phyloP scores from a whole-genome alignment of 2,329 filamentous ascomycete genomes.

The Monosporascus sp. region DNA sequence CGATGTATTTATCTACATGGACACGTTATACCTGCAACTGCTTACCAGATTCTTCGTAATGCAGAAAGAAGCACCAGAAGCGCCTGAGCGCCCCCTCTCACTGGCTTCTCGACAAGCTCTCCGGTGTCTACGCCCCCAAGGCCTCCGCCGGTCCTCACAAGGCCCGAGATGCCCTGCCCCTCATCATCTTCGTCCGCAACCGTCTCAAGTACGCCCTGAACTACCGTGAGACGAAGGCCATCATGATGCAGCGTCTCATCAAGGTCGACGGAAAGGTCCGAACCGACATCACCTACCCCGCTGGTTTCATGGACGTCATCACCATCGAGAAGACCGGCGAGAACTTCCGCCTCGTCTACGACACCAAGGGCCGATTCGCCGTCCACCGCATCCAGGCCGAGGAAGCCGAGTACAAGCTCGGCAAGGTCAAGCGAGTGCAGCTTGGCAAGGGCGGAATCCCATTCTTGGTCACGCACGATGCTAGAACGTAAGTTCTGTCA shows the following conservation, averaged over 20 bases:
- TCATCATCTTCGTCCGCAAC: slow-evolving; percentile 96
- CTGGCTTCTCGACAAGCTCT: slow-evolving; percentile 99
- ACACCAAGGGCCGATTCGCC: slow-evolving; percentile 99
- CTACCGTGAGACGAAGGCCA: slow-evolving; percentile 92
- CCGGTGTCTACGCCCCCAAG: slow-evolving; percentile 74
- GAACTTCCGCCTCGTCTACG: slow-evolving; percentile 99
- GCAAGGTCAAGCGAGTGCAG: slow-evolving; percentile 99
- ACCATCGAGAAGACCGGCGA: slow-evolving; percentile 99
- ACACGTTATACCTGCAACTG: slow-evolving; percentile 1
- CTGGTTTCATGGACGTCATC: slow-evolving; percentile 99
- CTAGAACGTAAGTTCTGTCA: slow-evolving; percentile 98
- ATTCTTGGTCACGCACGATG: slow-evolving; percentile 99
- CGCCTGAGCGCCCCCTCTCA: slow-evolving; percentile 97
- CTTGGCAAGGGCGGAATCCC: slow-evolving; percentile 99
- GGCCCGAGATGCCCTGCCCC: slow-evolving; percentile 95
- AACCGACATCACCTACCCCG: slow-evolving; percentile 95
- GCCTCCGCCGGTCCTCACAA: slow-evolving; percentile 91
- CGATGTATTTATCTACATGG: background rate
- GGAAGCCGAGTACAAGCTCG: slow-evolving; percentile 99
- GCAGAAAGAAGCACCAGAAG: slow-evolving; percentile 99
- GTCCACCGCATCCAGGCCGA: slow-evolving; percentile 98
- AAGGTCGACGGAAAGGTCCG: slow-evolving; percentile 99
- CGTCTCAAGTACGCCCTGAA: slow-evolving; percentile 99
- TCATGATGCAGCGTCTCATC: slow-evolving; percentile 99
- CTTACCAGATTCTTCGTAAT: slow-evolving; percentile 25